Evolutionary conservation across 78 protist species (phyloP).

Genomic region (Tieghemostelium lacteum): DNA sequence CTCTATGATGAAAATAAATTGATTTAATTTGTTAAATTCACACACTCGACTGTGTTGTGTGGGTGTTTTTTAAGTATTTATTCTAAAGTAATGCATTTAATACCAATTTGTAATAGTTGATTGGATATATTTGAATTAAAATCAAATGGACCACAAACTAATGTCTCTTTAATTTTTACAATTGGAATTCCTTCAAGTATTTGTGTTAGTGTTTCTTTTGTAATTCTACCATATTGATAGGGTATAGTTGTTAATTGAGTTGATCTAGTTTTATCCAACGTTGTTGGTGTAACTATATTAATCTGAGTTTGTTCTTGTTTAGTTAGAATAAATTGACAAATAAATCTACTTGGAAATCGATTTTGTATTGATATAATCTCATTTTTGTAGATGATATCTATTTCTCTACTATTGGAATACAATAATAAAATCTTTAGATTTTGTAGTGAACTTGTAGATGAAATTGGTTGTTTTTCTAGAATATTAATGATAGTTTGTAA

Average conservation of each 20-base stretch:
- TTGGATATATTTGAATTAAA: constrained; percentile 20
- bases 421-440: no score
- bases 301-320: no score
- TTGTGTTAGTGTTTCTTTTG: neutral
- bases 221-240: neutral
- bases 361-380: constrained; percentile 12
- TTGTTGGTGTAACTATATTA: no score
- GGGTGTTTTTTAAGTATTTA: no score
- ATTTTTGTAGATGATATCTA: constrained; percentile 18
- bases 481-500: constrained; percentile 3
- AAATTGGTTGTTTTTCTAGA: neutral
- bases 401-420: constrained; percentile 23
- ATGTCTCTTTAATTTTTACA: neutral
- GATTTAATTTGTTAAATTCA: neutral
- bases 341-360: neutral
- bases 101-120: no score
- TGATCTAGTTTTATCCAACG: constrained; percentile 14
- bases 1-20: constrained; percentile 1
- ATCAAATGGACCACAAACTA: constrained; percentile 52
- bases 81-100: no score
- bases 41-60: no score
- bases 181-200: neutral
- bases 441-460: neutral
- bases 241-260: constrained; percentile 20
- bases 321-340: constrained; percentile 27